Conservation (phyloP, 768 basidiomycete species). For the Panaeolus cyanescens region DNA sequence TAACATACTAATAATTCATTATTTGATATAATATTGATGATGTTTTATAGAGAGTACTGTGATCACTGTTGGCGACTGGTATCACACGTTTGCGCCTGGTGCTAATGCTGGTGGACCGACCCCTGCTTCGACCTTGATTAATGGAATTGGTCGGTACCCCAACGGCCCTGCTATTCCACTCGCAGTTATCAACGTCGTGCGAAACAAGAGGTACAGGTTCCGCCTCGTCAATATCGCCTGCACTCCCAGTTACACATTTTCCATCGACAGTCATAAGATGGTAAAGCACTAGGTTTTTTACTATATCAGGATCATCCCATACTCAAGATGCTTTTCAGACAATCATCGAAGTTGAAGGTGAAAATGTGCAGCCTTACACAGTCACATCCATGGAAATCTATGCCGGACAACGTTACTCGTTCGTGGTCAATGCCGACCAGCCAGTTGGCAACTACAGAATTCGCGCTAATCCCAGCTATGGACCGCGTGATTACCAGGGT, state of each 20-base stretch:
- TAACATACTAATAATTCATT: neutral
- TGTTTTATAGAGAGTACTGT: constrained; percentile 13
- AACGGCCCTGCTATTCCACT: constrained; percentile 19
- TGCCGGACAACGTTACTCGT: constrained; percentile 53
- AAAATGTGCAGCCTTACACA: constrained; percentile 24
- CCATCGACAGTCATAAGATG: constrained; percentile 32
- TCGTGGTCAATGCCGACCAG: constrained; percentile 42
- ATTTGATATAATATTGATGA: neutral
- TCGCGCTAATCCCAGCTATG: constrained; percentile 20
- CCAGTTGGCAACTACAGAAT: constrained; percentile 50
- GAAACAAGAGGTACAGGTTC: constrained; percentile 52
- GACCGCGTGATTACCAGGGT: constrained; percentile 6
- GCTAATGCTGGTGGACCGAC: constrained; percentile 7
- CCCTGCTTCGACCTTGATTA: constrained; percentile 16
- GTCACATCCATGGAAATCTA: constrained; percentile 44
- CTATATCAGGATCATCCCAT: neutral
- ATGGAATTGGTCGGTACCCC: constrained; percentile 20
- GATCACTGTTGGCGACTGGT: constrained; percentile 25
- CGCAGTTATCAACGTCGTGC: constrained; percentile 35
- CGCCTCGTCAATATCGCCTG: constrained; percentile 53
- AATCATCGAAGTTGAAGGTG: constrained; percentile 44
- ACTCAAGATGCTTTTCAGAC: constrained; percentile 12
- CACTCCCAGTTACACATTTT: constrained; percentile 39
- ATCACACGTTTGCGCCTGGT: neutral
- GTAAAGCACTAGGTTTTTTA: constrained; percentile 19